Conservation (phyloP, 1,284 basidiomycete genomes). For the Chalciporus piperatoides region DNA sequence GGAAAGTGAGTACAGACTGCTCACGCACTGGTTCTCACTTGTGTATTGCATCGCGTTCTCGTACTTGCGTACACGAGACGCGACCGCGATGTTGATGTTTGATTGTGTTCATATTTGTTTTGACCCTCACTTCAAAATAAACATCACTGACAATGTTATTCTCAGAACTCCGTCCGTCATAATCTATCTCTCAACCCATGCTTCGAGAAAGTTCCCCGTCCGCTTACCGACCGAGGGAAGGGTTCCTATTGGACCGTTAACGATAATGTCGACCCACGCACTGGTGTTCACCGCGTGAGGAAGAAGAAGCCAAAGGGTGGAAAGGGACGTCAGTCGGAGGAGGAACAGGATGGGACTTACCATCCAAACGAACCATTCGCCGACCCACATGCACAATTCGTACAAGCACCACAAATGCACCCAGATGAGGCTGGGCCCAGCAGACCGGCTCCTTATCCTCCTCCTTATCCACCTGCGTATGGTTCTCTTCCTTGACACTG, state of each 20-base stretch:
- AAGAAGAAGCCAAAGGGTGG: slow-evolving; percentile 71
- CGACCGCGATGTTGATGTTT: slow-evolving; percentile 60
- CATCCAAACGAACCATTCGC: slow-evolving; percentile 49
- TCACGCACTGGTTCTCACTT: slow-evolving; percentile 1
- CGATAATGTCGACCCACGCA: slow-evolving; percentile 80
- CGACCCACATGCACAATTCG: slow-evolving; percentile 54
- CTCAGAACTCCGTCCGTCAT: slow-evolving; percentile 89
- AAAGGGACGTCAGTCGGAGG: slow-evolving; percentile 43
- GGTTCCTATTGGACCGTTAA: slow-evolving; percentile 88
- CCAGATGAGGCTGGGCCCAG: slow-evolving; percentile 56
- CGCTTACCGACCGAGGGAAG: slow-evolving; percentile 83
- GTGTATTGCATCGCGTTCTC: slow-evolving; percentile 9
- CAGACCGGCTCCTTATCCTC: slow-evolving; percentile 53
- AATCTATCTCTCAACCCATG: slow-evolving; percentile 92
- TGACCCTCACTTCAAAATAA: slow-evolving; percentile 24
- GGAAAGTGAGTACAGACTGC: slow-evolving; percentile 61
- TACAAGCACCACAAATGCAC: slow-evolving; percentile 46
- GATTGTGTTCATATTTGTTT: slow-evolving; percentile 49
- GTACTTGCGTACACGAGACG: slow-evolving; percentile 26
- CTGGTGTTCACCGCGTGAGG: slow-evolving; percentile 77
- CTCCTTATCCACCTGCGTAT: slow-evolving; percentile 45
- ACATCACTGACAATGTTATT: slow-evolving; percentile 26
- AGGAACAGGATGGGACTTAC: slow-evolving; percentile 62
- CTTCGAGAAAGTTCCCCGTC: slow-evolving; percentile 87
- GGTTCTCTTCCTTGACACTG: slow-evolving; percentile 1